Evolutionary conservation across 2,329 filamentous ascomycete genomes (phyloP), one percentile per base, ranked within the genome.

Genomic region (Cercospora sp.): DNA sequence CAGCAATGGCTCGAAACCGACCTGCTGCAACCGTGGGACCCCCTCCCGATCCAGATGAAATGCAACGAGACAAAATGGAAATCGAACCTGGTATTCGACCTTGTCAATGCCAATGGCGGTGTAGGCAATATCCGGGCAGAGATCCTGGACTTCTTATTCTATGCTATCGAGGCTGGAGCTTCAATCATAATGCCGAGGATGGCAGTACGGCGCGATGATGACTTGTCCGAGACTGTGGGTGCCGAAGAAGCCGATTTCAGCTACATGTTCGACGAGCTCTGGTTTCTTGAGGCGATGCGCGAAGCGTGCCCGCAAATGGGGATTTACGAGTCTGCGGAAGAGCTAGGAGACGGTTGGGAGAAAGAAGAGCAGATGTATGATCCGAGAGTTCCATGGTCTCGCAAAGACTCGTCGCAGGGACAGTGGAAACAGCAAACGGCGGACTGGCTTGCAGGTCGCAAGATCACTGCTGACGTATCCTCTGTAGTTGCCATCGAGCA

Each of bases 91-190:
- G 72, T 83, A 18, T 77, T 84, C 70, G 77, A 78, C 28, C 82
- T 83, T 67, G 79, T 80, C 18, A 75, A 79, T 18, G 74, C 78
- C 7, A 73, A 79, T 3, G 83, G 81, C 2, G 81, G 81, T 7
- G 69, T 84, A 21, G 81, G 77, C 5, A 78, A 80, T 63, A 79
- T 84, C 21, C 80, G 81, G 64, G 83, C 82, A 67, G 78, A 79
- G 13, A 74, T 82, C 32, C 73, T 84, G 61, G 80, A 79, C 63
- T 84, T 82, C 71, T 73, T 85, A 13, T 79, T 82, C 49, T 79
- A 82, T 63, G 81, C 81, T n/a, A 84, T 84, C 28, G 81, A 83
- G 74, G 79, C 81, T 60, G 83, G 82, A 68, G 82, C 82, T 80
- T 65, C 66, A 3, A 66, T 69, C 18, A 16, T 69, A 12, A 26